These are phyloP conservation scores for Xylariomycetidae sp. DNA, from an alignment of 2,329 filamentous ascomycete genomes.

Conservation along the genomic window DNA sequence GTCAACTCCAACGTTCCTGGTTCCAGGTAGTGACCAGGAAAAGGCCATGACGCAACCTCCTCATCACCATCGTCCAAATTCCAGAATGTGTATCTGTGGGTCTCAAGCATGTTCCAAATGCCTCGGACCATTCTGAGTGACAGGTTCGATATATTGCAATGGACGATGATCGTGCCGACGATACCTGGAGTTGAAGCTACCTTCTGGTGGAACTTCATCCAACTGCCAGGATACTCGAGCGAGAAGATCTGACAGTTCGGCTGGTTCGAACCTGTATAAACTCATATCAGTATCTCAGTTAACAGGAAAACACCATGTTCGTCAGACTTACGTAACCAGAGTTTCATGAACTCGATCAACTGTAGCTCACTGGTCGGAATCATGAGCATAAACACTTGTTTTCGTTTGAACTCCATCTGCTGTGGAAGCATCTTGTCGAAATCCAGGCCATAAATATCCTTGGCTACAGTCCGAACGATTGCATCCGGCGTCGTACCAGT, in stretches of 20 bases:
- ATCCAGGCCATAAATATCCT: conserved; percentile 15
- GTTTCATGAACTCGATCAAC: conserved; percentile 15
- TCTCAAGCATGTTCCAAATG: conserved; percentile 19
- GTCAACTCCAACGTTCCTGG: conserved; percentile 31
- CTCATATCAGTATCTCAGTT: conserved; percentile 3
- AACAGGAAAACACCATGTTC: conserved; percentile 5
- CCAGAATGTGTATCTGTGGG: conserved; percentile 23
- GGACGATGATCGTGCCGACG: conserved; percentile 25
- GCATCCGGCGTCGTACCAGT: no score
- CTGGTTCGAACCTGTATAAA: conserved; percentile 16
- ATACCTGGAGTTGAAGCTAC: conserved; percentile 16
- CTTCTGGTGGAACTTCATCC: conserved; percentile 20
- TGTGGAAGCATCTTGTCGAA: conserved; percentile 17
- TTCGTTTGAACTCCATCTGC: conserved; percentile 12
- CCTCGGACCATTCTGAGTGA: conserved; percentile 20
- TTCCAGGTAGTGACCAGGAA: no score
- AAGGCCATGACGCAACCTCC: no score
- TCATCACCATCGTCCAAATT: conserved; percentile 20
- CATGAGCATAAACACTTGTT: conserved; percentile 23
- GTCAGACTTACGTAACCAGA: conserved; percentile 25
- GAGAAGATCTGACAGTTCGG: conserved; percentile 24
- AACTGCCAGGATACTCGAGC: conserved; percentile 16
- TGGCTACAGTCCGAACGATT: conserved; percentile 10
- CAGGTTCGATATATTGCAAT: conserved; percentile 21
- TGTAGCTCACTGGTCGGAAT: conserved; percentile 19